These are phyloP conservation scores for Wallacemonas rigidus DNA, from an alignment of 208 protist genomes.

Conservation along the genomic window DNA sequence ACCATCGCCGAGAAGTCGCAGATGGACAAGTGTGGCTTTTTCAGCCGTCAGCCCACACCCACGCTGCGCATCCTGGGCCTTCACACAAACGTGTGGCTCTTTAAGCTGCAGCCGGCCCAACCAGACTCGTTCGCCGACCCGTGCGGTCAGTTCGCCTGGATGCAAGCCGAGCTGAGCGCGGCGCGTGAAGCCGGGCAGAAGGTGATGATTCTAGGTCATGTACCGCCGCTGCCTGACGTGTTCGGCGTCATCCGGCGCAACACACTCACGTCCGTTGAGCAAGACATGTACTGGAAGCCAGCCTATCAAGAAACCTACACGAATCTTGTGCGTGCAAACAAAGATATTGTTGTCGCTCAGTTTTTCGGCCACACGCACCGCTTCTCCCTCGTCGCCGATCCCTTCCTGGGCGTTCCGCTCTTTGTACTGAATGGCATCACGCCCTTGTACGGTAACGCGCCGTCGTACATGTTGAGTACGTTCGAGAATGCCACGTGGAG, in stretches of 20 bases:
- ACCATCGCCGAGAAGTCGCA: conserved; percentile 9
- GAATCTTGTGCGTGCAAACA: conserved; percentile 24
- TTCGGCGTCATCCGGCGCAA: conserved; percentile 17
- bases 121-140: conserved; percentile 40
- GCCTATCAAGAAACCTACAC: conserved; percentile 33
- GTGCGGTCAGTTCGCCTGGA: conserved; percentile 46
- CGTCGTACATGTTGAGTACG: conserved; percentile 33
- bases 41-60: conserved; percentile 25
- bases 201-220: conserved; percentile 52
- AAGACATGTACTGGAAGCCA: conserved; percentile 48
- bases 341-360: conserved; percentile 25
- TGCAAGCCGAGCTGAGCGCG: conserved; percentile 23
- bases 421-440: conserved; percentile 40
- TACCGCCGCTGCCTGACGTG: conserved; percentile 38
- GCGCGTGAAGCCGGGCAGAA: conserved; percentile 28
- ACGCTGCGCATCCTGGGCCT: conserved; percentile 42
- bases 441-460: conserved; percentile 37
- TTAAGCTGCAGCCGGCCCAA: conserved; percentile 23
- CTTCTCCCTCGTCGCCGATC: conserved; percentile 37
- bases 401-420: conserved; percentile 30
- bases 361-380: conserved; percentile 49
- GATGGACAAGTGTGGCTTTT: conserved; percentile 39
- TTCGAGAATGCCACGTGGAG: conserved; percentile 21
- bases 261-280: conserved; percentile 12
- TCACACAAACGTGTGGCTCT: conserved; percentile 43